Percentiles rank a stretch among this genome's conserved stretches.
These are phyloP conservation scores for Gonium pectorale DNA, from an alignment of 139 green algal genomes.

Conservation along the genomic window DNA sequence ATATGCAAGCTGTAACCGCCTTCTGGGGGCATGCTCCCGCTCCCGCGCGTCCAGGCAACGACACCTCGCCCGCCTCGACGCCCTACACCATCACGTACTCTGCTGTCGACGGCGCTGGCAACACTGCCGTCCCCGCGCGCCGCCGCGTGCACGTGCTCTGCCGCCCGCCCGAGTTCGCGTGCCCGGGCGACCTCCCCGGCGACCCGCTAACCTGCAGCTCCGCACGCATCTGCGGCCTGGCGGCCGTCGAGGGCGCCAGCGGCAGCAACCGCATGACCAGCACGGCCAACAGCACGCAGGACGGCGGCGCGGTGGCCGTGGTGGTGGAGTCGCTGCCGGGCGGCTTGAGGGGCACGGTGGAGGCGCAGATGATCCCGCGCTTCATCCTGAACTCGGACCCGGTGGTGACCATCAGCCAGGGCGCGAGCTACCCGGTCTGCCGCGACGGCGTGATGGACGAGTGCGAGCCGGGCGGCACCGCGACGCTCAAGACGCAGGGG, in stretches of 20 bases:
- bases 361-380: neutral
- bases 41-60: too few species aligned
- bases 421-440: slow-evolving; percentile 2
- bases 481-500: neutral
- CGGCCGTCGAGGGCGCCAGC: too few species aligned
- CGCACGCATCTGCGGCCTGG: neutral
- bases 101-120: neutral
- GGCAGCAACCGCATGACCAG: too few species aligned
- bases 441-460: neutral
- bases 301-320: too few species aligned
- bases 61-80: neutral
- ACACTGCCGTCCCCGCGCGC: neutral
- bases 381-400: neutral
- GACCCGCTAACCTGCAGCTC: neutral
- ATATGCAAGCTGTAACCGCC: too few species aligned
- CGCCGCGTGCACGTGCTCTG: slow-evolving; percentile 36
- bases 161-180: neutral
- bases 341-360: too few species aligned
- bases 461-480: slow-evolving; percentile 15
- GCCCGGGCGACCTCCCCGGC: neutral
- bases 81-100: slow-evolving; percentile 14
- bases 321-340: too few species aligned
- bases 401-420: neutral
- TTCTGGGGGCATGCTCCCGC: too few species aligned
- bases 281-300: too few species aligned